Percentiles rank a stretch among this genome's conserved stretches.
phyloP scores from a whole-genome alignment of 192 early-diverging fungal genomes.

The Helicostylum pulchrum region DNA sequence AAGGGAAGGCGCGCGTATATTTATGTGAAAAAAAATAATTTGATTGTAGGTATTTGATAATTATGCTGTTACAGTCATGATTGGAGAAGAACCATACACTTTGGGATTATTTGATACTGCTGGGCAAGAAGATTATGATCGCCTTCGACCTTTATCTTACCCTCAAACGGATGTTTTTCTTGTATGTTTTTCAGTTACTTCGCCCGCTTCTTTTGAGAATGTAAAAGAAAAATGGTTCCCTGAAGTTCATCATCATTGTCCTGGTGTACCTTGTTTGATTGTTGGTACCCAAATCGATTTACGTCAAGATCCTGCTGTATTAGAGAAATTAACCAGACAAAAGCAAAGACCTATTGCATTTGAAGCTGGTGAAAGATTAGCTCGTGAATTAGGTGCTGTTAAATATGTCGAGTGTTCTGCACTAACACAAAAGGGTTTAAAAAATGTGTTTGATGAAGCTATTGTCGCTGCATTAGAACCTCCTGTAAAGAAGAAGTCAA shows the following conservation, averaged over 20 bases:
- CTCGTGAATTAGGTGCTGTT: conserved; percentile 79
- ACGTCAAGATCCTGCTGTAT: conserved; percentile 68
- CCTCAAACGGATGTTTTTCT: conserved; percentile 94
- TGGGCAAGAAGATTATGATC: conserved; percentile 92
- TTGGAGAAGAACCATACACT: conserved; percentile 93
- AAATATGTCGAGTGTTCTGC: conserved; percentile 93
- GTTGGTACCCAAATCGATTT: conserved; percentile 89
- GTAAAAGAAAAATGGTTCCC: conserved; percentile 95
- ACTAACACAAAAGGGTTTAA: conserved; percentile 85
- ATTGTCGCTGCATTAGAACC: conserved; percentile 96
- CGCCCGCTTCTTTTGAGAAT: conserved; percentile 90
- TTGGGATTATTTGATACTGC: conserved; percentile 94
- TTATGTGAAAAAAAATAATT: conserved; percentile 1
- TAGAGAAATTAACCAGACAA: conserved; percentile 76
- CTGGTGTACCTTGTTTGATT: conserved; percentile 91
- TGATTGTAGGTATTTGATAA: conserved; percentile 81
- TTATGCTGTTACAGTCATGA: conserved; percentile 97
- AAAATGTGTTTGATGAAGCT: conserved; percentile 92
- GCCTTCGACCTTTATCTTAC: conserved; percentile 88
- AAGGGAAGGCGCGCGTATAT: neutral
- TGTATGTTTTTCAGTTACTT: conserved; percentile 88
- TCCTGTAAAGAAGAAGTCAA: conserved; percentile 69
- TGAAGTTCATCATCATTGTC: conserved; percentile 93
- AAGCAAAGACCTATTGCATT: conserved; percentile 77
- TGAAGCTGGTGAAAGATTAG: conserved; percentile 78